Base-by-base conservation (phyloP, 2,329 filamentous ascomycete genomes). In the Colletotrichum paranaense region DNA sequence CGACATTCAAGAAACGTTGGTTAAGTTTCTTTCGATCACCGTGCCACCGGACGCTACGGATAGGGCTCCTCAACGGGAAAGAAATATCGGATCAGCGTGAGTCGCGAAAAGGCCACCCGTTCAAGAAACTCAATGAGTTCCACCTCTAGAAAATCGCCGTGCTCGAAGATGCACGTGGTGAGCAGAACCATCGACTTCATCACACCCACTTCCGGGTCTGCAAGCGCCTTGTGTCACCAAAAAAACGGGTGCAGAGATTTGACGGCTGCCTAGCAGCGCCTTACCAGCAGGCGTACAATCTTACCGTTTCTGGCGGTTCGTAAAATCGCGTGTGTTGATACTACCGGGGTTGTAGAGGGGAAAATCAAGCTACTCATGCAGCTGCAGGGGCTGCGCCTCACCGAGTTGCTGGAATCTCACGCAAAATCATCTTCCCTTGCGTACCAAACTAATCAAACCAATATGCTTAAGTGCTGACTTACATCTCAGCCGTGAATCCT, bases 401-500 rank as follows among this genome's bases (percentile, higher is more conserved):
- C 19, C 3, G 12, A 32, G 14, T 42, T 42, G 32, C 16, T 8
- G 6, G 22, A 28, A 26, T n/a, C 24, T 30, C 38, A 14, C 59
- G 32, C 38, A 46, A 12, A 19, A 46, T 19, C 19, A 22, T 19
- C 16, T 26, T 28, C 35, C 22, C 9, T n/a, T 5, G 2, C 22
- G 5, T 16, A 28, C 19, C 12, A 6, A 30, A 5, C 5, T 53
- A 32, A 49, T 5, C 19, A 19, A 16, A 22, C 26, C 12, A 22
- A 16, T 46, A 14, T 49, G 38, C 26, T 28, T 35, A 22, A 22
- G 35, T 42, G 35, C 35, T 53, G 64, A 28, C 55, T 22, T 30
- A 26, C 24, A 49, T 24, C 55, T 67, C 26, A 58, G 55, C 53
- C 53, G 35, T 24, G n/a, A 58, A 67, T 59, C 38, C 64, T 55